Conservation (phyloP, 2,329 filamentous ascomycete genomes). For the Monascus ruber region DNA sequence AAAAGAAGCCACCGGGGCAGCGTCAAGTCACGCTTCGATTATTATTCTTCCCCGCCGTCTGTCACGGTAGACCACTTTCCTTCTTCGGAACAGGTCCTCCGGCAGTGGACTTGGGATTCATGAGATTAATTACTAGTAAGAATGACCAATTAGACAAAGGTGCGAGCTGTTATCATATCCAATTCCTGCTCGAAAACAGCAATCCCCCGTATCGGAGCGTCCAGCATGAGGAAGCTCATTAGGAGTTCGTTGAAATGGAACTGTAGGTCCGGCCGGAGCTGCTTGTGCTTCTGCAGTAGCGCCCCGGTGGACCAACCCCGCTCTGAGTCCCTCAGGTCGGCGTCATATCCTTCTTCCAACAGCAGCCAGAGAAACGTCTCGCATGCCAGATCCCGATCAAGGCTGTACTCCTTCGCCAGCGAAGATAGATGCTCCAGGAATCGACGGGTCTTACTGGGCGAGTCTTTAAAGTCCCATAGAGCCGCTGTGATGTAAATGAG, state of each 20-base stretch:
- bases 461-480: conserved; percentile 24
- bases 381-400: conserved; percentile 24
- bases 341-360: conserved; percentile 24
- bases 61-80: no score
- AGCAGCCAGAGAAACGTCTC: conserved; percentile 32
- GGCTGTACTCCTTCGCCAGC: conserved; percentile 17
- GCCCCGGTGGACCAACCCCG: conserved; percentile 28
- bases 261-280: conserved; percentile 24
- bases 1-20: no score
- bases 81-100: no score
- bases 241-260: conserved; percentile 31
- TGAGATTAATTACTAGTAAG: no score
- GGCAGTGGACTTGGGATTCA: no score
- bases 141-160: no score
- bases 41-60: no score
- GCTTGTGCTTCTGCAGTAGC: conserved; percentile 23
- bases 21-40: no score
- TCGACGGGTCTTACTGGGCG: conserved; percentile 17
- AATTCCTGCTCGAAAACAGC: conserved; percentile 23
- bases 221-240: conserved; percentile 25
- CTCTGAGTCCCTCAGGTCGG: conserved; percentile 23
- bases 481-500: conserved; percentile 29
- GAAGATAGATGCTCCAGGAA: conserved; percentile 19
- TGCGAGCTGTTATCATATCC: neutral
- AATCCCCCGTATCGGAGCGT: conserved; percentile 19